Percentiles rank a stretch among this genome's conserved stretches.
Evolutionary conservation across 768 basidiomycete genomes (phyloP).

Genomic region (Rhodotorula paludigena): DNA sequence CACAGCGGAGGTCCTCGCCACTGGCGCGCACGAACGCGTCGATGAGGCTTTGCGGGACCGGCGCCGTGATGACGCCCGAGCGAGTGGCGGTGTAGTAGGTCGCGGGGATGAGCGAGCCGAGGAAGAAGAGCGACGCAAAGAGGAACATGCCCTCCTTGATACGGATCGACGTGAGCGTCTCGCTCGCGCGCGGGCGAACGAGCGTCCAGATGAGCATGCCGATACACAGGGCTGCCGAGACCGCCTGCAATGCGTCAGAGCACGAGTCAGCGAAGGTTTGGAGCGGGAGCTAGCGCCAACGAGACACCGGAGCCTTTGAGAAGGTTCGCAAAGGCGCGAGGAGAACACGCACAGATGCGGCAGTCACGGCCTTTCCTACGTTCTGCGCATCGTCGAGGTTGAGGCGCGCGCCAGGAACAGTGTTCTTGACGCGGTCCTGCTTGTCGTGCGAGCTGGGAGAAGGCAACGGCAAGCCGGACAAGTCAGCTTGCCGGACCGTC

Average conservation of each 20-base stretch:
- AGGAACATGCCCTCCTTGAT: slow-evolving; percentile 33
- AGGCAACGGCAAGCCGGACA: too few species aligned
- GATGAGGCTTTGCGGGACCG: slow-evolving; percentile 18
- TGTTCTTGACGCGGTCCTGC: slow-evolving; percentile 4
- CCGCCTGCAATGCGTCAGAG: background rate
- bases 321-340: background rate
- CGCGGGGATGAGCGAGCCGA: slow-evolving; percentile 29
- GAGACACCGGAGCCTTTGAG: background rate
- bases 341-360: slow-evolving; percentile 11
- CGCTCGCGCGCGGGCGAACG: slow-evolving; percentile 6
- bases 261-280: background rate
- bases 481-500: background rate
- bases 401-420: slow-evolving; percentile 12
- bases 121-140: slow-evolving; percentile 14
- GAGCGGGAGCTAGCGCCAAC: background rate
- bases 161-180: slow-evolving; percentile 28
- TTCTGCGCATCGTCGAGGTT: slow-evolving; percentile 19
- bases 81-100: slow-evolving; percentile 19
- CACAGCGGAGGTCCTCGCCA: slow-evolving; percentile 16
- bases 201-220: slow-evolving; percentile 6
- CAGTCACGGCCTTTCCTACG: slow-evolving; percentile 17
- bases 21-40: slow-evolving; percentile 5
- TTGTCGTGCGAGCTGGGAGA: slow-evolving; percentile 11
- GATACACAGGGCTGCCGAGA: slow-evolving; percentile 20
- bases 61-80: slow-evolving; percentile 7